Evolutionary conservation across 306 rosid species (phyloP), one percentile per base, ranked within the genome.

Genomic region (Acacia melanoxylon): DNA sequence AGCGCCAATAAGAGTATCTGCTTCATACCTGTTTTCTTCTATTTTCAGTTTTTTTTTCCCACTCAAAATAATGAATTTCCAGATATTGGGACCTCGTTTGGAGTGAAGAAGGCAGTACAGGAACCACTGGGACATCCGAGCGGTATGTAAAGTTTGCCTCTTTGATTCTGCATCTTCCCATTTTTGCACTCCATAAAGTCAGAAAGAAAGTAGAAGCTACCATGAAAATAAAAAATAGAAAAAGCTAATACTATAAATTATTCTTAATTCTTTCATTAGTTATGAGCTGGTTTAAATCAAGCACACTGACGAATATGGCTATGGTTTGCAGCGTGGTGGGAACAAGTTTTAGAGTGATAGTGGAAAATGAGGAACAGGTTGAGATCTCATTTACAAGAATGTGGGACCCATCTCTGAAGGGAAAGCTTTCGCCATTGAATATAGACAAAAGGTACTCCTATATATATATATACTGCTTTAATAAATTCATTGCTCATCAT

Each of bases 31-130:
- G 66, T 19, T 79, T 52, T 45, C n/a, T 77, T 56, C 9, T 10
- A 6, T 69, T 49, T 76, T 76, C 10, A 9, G 8, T 61, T 24
- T 13, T 61, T 61, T 4, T 25, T 24, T 4, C 41, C 41, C 63
- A 51, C 24, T 75, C 24, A 20, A 52, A 54, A 15, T 44, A 44
- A n/a, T 85, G 77, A 35, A 67, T 74, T 51, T 85, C 54, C 69
- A 95, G 99, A 88, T 95, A 93, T 58, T 95, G 98, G 99, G 99
- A 95, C 78, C 78, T 93, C 78, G 97, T 95, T 68, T 93, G 99
- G 99, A 92, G 91, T 84, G 87, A 91, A 83, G 87, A 92, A 7
- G 94, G 99, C 67, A 85, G 86, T 82, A 88, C 89, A 59, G 90
- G 90, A 76, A 87, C 90, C 62, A 80, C 85, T 0, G 99, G 99